Evolutionary conservation across 768 basidiomycete genomes (phyloP), one percentile per base, ranked within the genome.

Genomic region (Megacollybia marginata): DNA sequence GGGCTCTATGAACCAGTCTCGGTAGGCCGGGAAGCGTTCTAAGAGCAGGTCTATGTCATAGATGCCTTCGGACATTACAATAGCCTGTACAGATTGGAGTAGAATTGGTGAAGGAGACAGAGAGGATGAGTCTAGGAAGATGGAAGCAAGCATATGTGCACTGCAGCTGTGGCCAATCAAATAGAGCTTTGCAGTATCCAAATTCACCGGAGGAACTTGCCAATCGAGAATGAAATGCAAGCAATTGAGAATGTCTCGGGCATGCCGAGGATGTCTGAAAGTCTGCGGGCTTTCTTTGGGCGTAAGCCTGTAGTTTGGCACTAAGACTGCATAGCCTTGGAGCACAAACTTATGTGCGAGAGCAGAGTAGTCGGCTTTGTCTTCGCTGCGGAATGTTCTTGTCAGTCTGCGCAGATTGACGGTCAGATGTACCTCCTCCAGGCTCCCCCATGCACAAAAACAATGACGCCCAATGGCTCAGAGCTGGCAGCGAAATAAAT

Each of bases 401-500:
- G 15, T 36, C 36, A 51, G 40, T 23, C 28, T 23, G 44, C 38
- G 40, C 11, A 31, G 13, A 5, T 46, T 48, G 49, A 15, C 32
- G 35, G 44, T 52, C 49, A 2, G 46, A 60, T 84, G 70, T 60
- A 88, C 88, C 79, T 63, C 57, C 80, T 70, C 90, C 90, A 92
- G 19, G 89, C 90, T 33, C 90, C 90, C 31, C 90, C 90, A 56
- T 90, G 90, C 28, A 91, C 68, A 57, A 89, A 91, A 57, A 80
- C 79, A 35, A 90, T 59, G 40, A 89, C 62, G n/a, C 75, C 70
- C 1, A 59, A 56, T 42, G 51, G 50, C 33, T 44, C 33, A 34
- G 16, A 18, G 23, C 35, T 19, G 36, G 53, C 50, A 15, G 75
- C 69, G 32, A 71, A 46, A 66, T 80, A 78, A 2, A 82, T 47